Evolutionary conservation across 352 stramenopile genomes (phyloP), one percentile per base, ranked within the genome.

Genomic region (Globisporangium viniferum): DNA sequence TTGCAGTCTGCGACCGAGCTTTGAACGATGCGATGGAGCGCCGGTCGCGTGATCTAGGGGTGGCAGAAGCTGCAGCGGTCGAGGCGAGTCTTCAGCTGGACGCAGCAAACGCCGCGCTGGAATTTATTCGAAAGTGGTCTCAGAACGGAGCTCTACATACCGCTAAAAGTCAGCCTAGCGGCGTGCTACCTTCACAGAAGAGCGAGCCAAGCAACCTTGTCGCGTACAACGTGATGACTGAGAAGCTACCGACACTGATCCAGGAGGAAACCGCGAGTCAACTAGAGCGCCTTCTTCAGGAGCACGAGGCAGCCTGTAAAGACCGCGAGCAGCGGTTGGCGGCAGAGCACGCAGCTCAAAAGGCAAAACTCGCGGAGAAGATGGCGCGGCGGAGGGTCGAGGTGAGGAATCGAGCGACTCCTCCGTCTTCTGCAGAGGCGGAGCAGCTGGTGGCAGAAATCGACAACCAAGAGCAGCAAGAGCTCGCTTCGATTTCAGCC

Each of bases 191-290:
- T 14, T 46, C 55, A 44, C 18, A 18, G 18, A 9, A 44, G 31
- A 22, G 6, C 31, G 29, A 18, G 0, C 31, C 55, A 27, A 29
- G 8, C 31, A 46, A 46, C 20, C 55, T 61, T 22, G 18, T 41
- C 3, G n/a, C 20, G 29, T 61, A 61, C 31, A 61, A 61, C 31
- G 55, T 24, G 20, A 61, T 61, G 55, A 61, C 55, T 12, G 55
- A 61, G 31, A 35, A 46, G 31, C 55, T 61, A 12, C 55, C 55
- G 18, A 15, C 31, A 9, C 55, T 61, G 20, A 46, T 61, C 31
- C 55, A 61, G 31, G 55, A 61, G 29, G 55, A 35, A 20, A 61
- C 31, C 14, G 55, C 55, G 20, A 46, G 8, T 46, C 55, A 61
- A 18, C 31, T 61, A 12, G 55, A 61, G 55, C 55, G 55, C n/a